Evolutionary conservation across 352 stramenopile species (phyloP).

Genomic region (Phytophthora sp.): DNA sequence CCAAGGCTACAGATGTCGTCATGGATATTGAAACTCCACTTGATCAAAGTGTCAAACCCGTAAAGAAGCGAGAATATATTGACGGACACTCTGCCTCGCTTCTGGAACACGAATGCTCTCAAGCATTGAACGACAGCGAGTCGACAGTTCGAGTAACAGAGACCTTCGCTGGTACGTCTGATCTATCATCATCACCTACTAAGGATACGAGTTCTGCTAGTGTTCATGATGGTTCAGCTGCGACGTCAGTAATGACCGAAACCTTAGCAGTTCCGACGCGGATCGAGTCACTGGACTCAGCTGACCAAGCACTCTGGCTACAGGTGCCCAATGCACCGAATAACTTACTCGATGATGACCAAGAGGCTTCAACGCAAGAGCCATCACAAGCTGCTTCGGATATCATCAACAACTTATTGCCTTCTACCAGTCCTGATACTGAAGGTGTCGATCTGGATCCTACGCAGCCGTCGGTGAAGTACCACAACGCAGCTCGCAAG

Average conservation of each 20-base stretch:
- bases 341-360: neutral
- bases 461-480: neutral
- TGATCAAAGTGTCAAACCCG: neutral
- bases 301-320: neutral
- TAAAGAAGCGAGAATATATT: constrained; percentile 13
- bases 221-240: constrained; percentile 5
- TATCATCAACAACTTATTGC: too few species aligned
- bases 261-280: neutral
- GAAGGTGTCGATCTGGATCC: constrained; percentile 1
- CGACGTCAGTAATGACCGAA: neutral
- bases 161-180: neutral
- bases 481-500: constrained; percentile 6
- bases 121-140: constrained; percentile 12
- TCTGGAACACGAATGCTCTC: constrained; percentile 1
- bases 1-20: neutral
- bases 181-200: neutral
- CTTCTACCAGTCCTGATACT: neutral
- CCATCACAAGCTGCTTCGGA: neutral
- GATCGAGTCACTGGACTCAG: neutral
- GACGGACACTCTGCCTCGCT: constrained; percentile 11
- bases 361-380: neutral
- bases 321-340: neutral
- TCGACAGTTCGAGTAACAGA: constrained; percentile 5
- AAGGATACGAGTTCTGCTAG: constrained; percentile 14
- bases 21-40: constrained; percentile 9